Evolutionary conservation across 1,139 yeast species (phyloP).

Genomic region (Scheffersomyces stambukii): DNA sequence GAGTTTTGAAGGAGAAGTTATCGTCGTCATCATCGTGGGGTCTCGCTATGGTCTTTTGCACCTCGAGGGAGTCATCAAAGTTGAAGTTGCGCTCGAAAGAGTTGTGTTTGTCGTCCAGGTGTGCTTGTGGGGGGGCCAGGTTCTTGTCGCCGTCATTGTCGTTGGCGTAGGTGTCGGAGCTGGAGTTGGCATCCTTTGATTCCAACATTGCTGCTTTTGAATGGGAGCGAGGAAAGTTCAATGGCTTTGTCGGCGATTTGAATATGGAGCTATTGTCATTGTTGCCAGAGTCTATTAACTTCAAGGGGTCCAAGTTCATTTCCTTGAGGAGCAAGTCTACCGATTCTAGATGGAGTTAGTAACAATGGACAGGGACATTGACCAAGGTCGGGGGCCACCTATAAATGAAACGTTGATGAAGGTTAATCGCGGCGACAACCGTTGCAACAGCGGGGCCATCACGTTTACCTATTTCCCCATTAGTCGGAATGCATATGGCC

Average conservation of each 20-base stretch:
- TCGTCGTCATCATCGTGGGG: slow-evolving; percentile 16
- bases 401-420: too few species aligned
- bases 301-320: slow-evolving; percentile 16
- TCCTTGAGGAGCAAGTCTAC: slow-evolving; percentile 25
- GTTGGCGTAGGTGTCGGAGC: slow-evolving; percentile 42
- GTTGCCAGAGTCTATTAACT: slow-evolving; percentile 1
- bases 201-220: slow-evolving; percentile 6
- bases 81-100: slow-evolving; percentile 29
- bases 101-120: slow-evolving; percentile 3
- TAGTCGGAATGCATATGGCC: too few species aligned
- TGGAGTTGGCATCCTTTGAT: slow-evolving; percentile 36
- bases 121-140: neutral
- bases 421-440: too few species aligned
- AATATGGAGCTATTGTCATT: slow-evolving; percentile 8
- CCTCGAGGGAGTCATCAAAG: slow-evolving; percentile 16
- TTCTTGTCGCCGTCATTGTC: slow-evolving; percentile 15
- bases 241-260: slow-evolving; percentile 36
- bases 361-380: too few species aligned
- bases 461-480: too few species aligned
- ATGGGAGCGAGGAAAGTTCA: slow-evolving; percentile 21
- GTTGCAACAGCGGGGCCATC: neutral
- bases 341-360: slow-evolving; percentile 17
- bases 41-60: slow-evolving; percentile 13
- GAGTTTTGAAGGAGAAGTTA: slow-evolving; percentile 29
- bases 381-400: too few species aligned